Evolutionary conservation across 1,284 basidiomycete species (phyloP).

Genomic region (Amylostereum areolatum): DNA sequence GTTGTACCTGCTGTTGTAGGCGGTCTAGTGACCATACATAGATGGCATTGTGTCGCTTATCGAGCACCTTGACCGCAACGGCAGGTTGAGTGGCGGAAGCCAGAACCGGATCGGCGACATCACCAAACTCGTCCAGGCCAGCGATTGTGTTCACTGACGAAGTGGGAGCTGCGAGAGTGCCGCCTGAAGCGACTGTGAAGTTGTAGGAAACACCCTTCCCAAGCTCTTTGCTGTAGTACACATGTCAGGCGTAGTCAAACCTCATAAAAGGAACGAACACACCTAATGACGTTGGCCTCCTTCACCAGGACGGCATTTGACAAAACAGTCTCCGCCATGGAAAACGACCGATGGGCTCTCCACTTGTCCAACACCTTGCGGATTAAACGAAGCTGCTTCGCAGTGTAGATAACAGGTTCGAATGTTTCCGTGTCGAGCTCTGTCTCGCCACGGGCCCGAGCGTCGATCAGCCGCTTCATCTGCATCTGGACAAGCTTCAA

Average conservation of each 20-base stretch:
- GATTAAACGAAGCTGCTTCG: constrained; percentile 75
- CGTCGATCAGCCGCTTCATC: constrained; percentile 77
- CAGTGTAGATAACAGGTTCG: constrained; percentile 77
- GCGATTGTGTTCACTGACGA: constrained; percentile 86
- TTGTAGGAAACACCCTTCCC: constrained; percentile 87
- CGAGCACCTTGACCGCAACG: constrained; percentile 87
- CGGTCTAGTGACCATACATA: constrained; percentile 90
- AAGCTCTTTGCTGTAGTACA: constrained; percentile 72
- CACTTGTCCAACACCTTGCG: constrained; percentile 79
- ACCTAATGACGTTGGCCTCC: constrained; percentile 95
- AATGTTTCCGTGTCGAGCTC: constrained; percentile 56
- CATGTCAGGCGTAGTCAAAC: constrained; percentile 1
- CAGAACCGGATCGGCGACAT: constrained; percentile 77
- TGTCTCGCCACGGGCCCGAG: constrained; percentile 70
- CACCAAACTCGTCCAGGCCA: constrained; percentile 88
- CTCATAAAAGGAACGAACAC: constrained; percentile 16
- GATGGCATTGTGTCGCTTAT: constrained; percentile 79
- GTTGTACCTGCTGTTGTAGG: constrained; percentile 82
- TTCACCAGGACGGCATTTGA: constrained; percentile 85
- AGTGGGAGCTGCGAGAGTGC: constrained; percentile 70
- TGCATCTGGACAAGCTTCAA: constrained; percentile 75
- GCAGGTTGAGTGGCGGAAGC: constrained; percentile 73
- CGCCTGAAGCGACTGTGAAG: constrained; percentile 83
- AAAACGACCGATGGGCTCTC: constrained; percentile 79
- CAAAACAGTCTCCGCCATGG: constrained; percentile 88